A percentile compares a stretch with the other conserved stretches of the same genome.
Evolutionary conservation across 179 eudicot species (phyloP).

Genomic region (Spinacia oleracea): DNA sequence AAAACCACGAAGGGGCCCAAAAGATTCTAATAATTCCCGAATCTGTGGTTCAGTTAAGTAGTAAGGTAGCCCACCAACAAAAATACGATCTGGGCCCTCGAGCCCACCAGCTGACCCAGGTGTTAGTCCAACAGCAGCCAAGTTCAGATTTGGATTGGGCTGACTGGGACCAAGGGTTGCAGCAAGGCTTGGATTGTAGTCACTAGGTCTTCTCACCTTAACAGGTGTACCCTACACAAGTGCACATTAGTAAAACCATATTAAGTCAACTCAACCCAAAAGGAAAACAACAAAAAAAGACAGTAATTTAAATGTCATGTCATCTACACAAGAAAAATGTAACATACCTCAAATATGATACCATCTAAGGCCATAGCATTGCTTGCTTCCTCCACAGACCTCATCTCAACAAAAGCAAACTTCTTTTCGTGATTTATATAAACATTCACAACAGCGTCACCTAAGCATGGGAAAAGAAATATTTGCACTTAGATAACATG

Average conservation of each 20-base stretch:
- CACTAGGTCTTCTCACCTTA: slow-evolving; percentile 59
- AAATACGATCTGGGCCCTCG: slow-evolving; percentile 59
- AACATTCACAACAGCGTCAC: slow-evolving; percentile 60
- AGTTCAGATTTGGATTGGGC: slow-evolving; percentile 54
- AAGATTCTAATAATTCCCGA: slow-evolving; percentile 51
- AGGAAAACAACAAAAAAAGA: neutral
- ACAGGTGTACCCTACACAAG: slow-evolving; percentile 46
- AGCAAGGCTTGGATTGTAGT: slow-evolving; percentile 57
- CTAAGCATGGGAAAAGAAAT: slow-evolving; percentile 21
- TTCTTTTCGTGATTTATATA: slow-evolving; percentile 59
- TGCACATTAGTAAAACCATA: neutral
- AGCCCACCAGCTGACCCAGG: slow-evolving; percentile 56
- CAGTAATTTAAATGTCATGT: neutral
- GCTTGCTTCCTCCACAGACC: slow-evolving; percentile 61
- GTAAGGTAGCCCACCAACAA: slow-evolving; percentile 58
- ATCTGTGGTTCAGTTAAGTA: slow-evolving; percentile 55
- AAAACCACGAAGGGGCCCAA: slow-evolving; percentile 54
- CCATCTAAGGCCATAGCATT: slow-evolving; percentile 62
- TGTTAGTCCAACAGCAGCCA: slow-evolving; percentile 53
- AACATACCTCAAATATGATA: slow-evolving; percentile 50
- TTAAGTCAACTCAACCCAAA: neutral
- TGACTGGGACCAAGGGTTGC: slow-evolving; percentile 61
- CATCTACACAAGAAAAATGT: slow-evolving; percentile 6
- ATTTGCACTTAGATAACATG: neutral
- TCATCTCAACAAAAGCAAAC: slow-evolving; percentile 62